phyloP scores from a whole-genome alignment of 176 grass and related monocot species.

The Eragrostis curvula region DNA sequence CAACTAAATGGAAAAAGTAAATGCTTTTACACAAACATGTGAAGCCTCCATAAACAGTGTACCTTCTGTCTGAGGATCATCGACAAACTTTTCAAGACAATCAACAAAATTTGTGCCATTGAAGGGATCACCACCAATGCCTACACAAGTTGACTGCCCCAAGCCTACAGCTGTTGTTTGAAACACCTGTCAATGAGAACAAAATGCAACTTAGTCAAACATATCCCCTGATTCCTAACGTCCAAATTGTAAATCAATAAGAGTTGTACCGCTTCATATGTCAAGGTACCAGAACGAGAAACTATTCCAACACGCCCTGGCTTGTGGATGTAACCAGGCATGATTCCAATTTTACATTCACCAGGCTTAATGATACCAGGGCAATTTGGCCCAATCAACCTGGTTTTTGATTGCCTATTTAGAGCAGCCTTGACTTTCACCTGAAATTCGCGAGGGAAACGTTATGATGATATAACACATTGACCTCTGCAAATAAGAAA shows the following conservation, averaged over 20 bases:
- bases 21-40: not conserved
- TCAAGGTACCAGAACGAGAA: conserved; percentile 99
- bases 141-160: conserved; percentile 97
- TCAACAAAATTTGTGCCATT: conserved; percentile 99
- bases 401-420: conserved; percentile 91
- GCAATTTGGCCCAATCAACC: conserved; percentile 96
- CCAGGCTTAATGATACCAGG: conserved; percentile 98
- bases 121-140: conserved; percentile 97
- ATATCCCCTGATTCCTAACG: conserved; percentile 7
- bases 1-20: not conserved
- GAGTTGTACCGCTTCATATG: conserved; percentile 90
- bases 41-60: conserved; percentile 13
- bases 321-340: conserved; percentile 99
- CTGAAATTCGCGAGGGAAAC: conserved; percentile 50
- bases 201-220: conserved; percentile 23
- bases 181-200: conserved; percentile 71
- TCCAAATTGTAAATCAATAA: conserved; percentile 16
- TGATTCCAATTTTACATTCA: conserved; percentile 99
- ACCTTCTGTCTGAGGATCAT: conserved; percentile 99
- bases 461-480: conserved; percentile 2
- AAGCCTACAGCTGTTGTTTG: conserved; percentile 97
- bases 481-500: not conserved
- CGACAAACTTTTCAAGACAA: conserved; percentile 88
- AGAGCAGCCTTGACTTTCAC: conserved; percentile 96
- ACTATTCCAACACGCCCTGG: conserved; percentile 88